Percentiles rank a stretch among this genome's conserved stretches.
Evolutionary conservation across 345 rosid genomes (phyloP).

Genomic region (Arabis hirsuta): DNA sequence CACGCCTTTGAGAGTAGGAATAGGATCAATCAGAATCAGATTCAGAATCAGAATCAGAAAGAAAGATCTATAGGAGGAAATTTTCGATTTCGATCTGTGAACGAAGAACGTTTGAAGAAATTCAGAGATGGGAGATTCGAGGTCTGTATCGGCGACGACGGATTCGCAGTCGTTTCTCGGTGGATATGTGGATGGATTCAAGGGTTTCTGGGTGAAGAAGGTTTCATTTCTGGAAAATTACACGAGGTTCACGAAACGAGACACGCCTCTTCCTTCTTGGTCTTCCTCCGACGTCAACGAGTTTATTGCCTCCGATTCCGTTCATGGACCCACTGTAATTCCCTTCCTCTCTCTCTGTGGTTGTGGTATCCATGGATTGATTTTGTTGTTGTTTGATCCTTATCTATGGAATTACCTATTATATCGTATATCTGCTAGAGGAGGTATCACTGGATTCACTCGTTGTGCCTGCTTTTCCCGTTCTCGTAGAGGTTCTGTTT

Average conservation of each 20-base stretch:
- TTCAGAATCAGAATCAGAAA: no score
- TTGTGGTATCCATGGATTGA: background rate
- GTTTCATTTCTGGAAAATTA: slow-evolving; percentile 63
- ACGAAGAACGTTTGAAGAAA: no score
- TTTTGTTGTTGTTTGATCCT: slow-evolving; percentile 14
- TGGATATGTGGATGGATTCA: slow-evolving; percentile 60
- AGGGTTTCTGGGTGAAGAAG: slow-evolving; percentile 71
- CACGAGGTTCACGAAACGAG: slow-evolving; percentile 59
- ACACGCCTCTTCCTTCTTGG: slow-evolving; percentile 76
- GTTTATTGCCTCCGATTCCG: slow-evolving; percentile 87
- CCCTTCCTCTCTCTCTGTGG: slow-evolving; percentile 5
- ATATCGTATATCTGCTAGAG: background rate
- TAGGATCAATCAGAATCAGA: background rate
- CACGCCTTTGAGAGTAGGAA: background rate
- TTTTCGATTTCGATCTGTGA: no score
- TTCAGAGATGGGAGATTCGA: slow-evolving; percentile 51
- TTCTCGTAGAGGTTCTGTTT: no score
- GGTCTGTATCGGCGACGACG: no score
- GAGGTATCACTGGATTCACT: background rate
- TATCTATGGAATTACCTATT: background rate
- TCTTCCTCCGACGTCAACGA: slow-evolving; percentile 76
- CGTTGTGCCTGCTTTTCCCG: background rate
- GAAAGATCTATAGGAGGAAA: no score
- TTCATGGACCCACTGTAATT: slow-evolving; percentile 76
- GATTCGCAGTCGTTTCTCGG: slow-evolving; percentile 55